Base-by-base conservation (phyloP, 495 filamentous ascomycete species). In the Schizothecium vesticola region DNA sequence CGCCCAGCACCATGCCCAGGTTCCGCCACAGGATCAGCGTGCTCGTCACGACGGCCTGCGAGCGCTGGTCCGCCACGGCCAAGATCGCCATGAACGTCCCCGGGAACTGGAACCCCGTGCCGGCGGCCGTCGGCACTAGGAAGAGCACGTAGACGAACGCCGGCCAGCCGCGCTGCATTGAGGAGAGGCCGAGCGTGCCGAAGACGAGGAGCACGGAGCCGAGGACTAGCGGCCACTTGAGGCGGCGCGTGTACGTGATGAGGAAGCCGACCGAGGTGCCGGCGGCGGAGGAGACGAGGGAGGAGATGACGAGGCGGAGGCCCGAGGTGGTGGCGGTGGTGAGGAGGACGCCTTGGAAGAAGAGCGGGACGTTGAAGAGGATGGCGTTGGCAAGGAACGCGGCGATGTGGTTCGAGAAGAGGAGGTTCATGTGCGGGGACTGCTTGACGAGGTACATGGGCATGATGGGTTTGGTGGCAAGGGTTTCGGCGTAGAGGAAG, bases 321-420 rank as follows among this genome's bases (percentile, higher is more conserved):
- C 91, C 91, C 1, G 91, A 92, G 21, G 81, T 82, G 10, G 91
- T 91, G 25, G 91, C 88, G 23, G 81, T 85, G 13, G 90, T 87
- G 56, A 92, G 84, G 70, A 91, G 88, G 59, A 93, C 90, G 29
- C 88, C 90, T 76, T 93, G 90, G 79, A 93, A 94, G 80, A 88
- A 94, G 23, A 94, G 80, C 0, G 91, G 91, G 19, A 78, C 24
- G 74, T 94, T 93, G 78, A 93, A 94, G 59, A 90, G 76, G 71
- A 92, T 86, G 21, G 89, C 87, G 75, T 91, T 90, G 65, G 88
- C 73, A 4, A 89, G 82, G 25, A 91, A 80, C 19, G 85, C 77
- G 1, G 82, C 86, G 69, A 92, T 87, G 76, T 87, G 87, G 75
- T 91, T 92, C 36, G 85, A 84, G 70, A 92, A 86, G 60, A 92